Evolutionary conservation across 495 filamentous ascomycete genomes (phyloP).

Genomic region (Stereocaulon alpinum): DNA sequence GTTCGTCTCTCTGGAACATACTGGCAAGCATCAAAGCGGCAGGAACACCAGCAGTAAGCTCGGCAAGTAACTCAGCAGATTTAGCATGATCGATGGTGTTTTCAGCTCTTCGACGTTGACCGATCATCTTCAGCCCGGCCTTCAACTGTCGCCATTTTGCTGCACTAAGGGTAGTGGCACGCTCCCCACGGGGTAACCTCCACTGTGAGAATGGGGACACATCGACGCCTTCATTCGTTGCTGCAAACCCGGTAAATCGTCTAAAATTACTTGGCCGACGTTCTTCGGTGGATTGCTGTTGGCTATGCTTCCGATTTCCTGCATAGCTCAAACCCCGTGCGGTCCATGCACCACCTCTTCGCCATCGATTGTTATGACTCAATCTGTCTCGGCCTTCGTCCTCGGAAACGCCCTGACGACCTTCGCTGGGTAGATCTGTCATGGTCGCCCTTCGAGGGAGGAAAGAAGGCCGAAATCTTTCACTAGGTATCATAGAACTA

Average conservation of each 20-base stretch:
- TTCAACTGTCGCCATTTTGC: conserved; percentile 84
- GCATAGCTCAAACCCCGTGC: conserved; percentile 47
- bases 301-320: conserved; percentile 26
- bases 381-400: conserved; percentile 77
- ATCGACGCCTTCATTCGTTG: conserved; percentile 45
- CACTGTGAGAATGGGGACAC: conserved; percentile 38
- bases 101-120: conserved; percentile 67
- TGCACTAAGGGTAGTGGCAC: conserved; percentile 66
- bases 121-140: conserved; percentile 70
- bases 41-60: conserved; percentile 81
- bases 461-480: conserved; percentile 41
- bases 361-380: conserved; percentile 45
- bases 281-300: conserved; percentile 39
- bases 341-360: conserved; percentile 44
- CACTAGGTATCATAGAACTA: conserved; percentile 39
- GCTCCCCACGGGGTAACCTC: conserved; percentile 43
- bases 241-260: conserved; percentile 62
- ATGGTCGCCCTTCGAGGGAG: conserved; percentile 59
- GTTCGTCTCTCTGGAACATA: conserved; percentile 95
- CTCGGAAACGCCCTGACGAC: conserved; percentile 68
- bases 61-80: conserved; percentile 90
- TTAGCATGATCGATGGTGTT: conserved; percentile 83
- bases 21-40: conserved; percentile 88
- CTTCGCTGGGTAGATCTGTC: conserved; percentile 53
- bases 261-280: conserved; percentile 62